These are phyloP conservation scores for Cocos nucifera DNA, from an alignment of 176 grass and related monocot genomes.

Conservation along the genomic window DNA sequence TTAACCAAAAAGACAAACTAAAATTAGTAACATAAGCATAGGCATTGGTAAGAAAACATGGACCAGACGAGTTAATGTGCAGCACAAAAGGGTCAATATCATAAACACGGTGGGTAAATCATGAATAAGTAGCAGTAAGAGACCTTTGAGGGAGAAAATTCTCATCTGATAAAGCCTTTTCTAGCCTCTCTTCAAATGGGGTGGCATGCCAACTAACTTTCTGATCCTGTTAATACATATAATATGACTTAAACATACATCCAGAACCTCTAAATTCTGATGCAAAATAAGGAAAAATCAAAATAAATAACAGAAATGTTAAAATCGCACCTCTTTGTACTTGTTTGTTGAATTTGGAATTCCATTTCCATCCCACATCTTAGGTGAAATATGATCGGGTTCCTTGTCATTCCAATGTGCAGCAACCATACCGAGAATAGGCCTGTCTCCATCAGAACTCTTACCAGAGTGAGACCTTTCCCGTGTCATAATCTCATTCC, in stretches of 20 bases:
- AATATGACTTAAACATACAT: constrained; percentile 16
- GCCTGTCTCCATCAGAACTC: constrained; percentile 52
- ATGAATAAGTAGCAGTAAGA: neutral
- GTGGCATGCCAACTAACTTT: constrained; percentile 82
- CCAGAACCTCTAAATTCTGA: neutral
- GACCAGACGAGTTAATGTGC: too few relatives aligned
- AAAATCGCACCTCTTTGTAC: constrained; percentile 79
- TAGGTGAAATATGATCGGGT: constrained; percentile 22
- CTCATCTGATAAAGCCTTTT: constrained; percentile 89
- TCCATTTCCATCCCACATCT: constrained; percentile 85
- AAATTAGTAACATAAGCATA: too few relatives aligned
- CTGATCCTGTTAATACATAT: constrained; percentile 49
- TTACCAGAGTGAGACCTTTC: constrained; percentile 43
- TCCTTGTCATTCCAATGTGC: constrained; percentile 74
- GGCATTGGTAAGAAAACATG: too few relatives aligned
- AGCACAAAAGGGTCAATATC: too few relatives aligned
- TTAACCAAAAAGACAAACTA: too few relatives aligned
- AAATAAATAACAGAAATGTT: neutral
- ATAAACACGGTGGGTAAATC: too few relatives aligned
- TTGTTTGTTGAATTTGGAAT: constrained; percentile 98
- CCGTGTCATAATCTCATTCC: constrained; percentile 28
- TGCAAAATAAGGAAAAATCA: constrained; percentile 15
- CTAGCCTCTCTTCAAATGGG: constrained; percentile 86
- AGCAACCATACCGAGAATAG: constrained; percentile 90
- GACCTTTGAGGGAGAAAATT: constrained; percentile 65